Evolutionary conservation across 2,329 filamentous ascomycete genomes (phyloP), one percentile per base, ranked within the genome.

Genomic region (Ascochyta fabae): DNA sequence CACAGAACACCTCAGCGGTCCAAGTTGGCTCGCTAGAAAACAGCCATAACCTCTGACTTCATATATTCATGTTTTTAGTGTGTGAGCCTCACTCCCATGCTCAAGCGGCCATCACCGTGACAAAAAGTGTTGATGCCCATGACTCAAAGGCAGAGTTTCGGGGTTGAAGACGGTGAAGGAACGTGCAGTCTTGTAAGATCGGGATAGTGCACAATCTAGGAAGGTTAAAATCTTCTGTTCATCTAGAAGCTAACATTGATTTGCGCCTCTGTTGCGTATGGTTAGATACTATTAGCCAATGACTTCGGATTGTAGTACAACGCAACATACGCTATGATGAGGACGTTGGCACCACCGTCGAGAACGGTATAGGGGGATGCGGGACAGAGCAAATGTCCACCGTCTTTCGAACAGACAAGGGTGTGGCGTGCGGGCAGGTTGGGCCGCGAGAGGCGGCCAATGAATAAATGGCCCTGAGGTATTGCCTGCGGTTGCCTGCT

Each of bases 401-500:
- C 62, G 61, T 64, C 60, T 62, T 66, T 65, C 63, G 59, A 48
- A 51, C 48, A 31, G 54, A 39, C 60, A 62, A 53, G 60, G 60
- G 48, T 59, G 22, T n/a, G 49, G 59, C 56, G 49, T 39, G 42
- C 43, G 48, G 38, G 39, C 46, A 57, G 26, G 33, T 44, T 55
- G 41, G 36, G 48, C 33, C 43, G 22, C 9, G 33, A 40, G 47
- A 48, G 41, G 50, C 38, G 45, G 39, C 52, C 51, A 56, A 49
- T 38, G 29, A 51, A 13, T 36, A 34, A 42, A 7, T 41, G 40
- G 31, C 19, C 3, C 9, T 13, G 26, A 10, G 16, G 19, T n/a
- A 10, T 16, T 7, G 6, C 40, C 15, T 29, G 13, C 51, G 62
- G 69, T 66, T 75, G 72, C 69, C 72, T 75, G 59, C 56, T 59